Evolutionary conservation across 495 filamentous ascomycete genomes (phyloP), one percentile per base, ranked within the genome.

Genomic region (Podospora comata): DNA sequence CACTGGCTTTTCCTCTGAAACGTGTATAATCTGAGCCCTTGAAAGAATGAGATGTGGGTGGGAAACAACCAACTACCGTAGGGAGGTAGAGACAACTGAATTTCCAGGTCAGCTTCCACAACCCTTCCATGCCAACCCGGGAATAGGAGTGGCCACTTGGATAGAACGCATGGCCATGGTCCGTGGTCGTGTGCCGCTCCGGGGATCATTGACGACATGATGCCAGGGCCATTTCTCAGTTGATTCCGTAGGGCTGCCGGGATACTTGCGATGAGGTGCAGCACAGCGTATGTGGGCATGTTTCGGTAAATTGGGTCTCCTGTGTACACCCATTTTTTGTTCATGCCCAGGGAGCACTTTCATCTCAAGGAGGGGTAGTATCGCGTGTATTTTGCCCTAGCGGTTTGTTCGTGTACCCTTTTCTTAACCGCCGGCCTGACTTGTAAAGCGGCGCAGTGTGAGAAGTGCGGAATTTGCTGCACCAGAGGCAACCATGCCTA

Each of bases 121-220:
- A 48, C 5, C 15, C 39, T 16, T 48, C 39, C 7, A 48, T 48
- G 39, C 15, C 19, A 23, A 34, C 62, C 28, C 16, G 57, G 20
- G 53, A 13, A 65, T 56, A 55, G 44, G 16, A 19, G 34, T 11
- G 6, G 7, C 57, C 55, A 53, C 20, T 65, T 65, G 23, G 56
- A 70, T 65, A 34, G 56, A 70, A 60, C 67, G 54, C 60, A 70
- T 62, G 64, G 62, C 55, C 69, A 20, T 6, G 58, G 66, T 71
- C 69, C 66, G 48, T 48, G 60, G 60, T 30, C 56, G 59, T 64
- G 70, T 69, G 70, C 67, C 67, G 67, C 61, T 60, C 20, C 55
- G 55, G 23, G 55, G 55, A 58, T 19, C 13, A 58, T 23, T 7
- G n/a, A 26, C 55, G 5, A 23, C 23, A 23, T 23, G 23, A 23